Percentiles rank a stretch among this genome's conserved stretches.
Evolutionary conservation across 179 eudicot genomes (phyloP).

Genomic region (Beta lomatogona): DNA sequence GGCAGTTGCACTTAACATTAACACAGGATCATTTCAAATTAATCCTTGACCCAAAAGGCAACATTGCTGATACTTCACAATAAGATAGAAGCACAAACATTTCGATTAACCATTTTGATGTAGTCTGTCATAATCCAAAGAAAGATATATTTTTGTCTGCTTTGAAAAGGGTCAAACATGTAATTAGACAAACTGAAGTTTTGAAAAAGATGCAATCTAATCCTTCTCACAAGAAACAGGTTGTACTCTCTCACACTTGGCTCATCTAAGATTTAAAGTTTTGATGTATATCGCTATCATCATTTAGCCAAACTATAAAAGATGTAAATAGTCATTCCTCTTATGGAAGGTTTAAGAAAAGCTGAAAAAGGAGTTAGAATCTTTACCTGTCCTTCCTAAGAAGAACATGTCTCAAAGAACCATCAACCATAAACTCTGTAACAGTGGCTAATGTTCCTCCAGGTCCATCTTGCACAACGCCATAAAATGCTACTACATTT

Average conservation of each 20-base stretch:
- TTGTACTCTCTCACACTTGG: neutral
- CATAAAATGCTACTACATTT: conserved; percentile 57
- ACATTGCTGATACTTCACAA: neutral
- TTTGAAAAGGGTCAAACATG: neutral
- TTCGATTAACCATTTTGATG: neutral
- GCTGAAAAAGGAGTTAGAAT: neutral
- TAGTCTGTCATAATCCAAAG: neutral
- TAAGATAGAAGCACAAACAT: neutral
- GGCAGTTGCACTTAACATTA: neutral
- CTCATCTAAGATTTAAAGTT: neutral
- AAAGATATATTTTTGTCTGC: neutral
- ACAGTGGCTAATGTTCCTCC: conserved; percentile 57
- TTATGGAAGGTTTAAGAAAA: neutral
- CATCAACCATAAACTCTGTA: conserved; percentile 52
- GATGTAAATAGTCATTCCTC: neutral
- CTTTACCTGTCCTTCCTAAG: conserved; percentile 48
- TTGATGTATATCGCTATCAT: neutral
- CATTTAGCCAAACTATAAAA: neutral
- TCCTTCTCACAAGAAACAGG: neutral
- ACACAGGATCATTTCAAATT: neutral
- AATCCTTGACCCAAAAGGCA: too few relatives aligned
- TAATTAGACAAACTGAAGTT: neutral
- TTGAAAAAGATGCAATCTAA: neutral
- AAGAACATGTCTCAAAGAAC: conserved; percentile 53
- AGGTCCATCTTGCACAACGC: conserved; percentile 54